Evolutionary conservation across 2,329 filamentous ascomycete species (phyloP), one percentile per base, ranked within the genome.

Genomic region (Metarhizium anisopliae): DNA sequence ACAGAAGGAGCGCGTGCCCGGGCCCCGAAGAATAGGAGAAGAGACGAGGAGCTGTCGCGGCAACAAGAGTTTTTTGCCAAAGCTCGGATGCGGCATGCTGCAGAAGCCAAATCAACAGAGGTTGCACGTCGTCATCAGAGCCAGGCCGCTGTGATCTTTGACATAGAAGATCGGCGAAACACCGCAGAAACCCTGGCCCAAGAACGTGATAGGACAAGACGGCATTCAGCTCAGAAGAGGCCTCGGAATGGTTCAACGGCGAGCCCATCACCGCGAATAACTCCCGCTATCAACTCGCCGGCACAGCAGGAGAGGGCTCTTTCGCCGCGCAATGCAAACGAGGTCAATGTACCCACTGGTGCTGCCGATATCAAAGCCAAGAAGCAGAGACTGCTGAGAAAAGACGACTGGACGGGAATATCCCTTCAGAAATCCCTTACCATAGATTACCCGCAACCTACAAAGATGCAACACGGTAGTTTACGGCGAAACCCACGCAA

Each of bases 51-150:
- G 43, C 56, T 60, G 18, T 62, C 66, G 20, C 69, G 67, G 16
- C 73, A 75, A 58, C 70, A 67, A 49, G 59, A 69, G 53, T 68
- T 70, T 54, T 75, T 75, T 59, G 71, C 72, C 18, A 71, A 67
- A 55, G 65, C 64, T 4, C 69, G 69, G 11, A 59, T 60, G 53
- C 60, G 58, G 18, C 59, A 61, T 18, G 13, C 5, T 30, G 42
- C 6, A 8, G 42, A 18, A 45, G n/a, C 32, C 16, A 45, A 25
- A 45, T 18, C 6, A 20, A 7, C 32, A 5, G 32, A 35, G 7
- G 10, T 35, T 35, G 18, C 42, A 45, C n/a, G 14, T 2, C 11
- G n/a, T 43, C 40, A 7, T n/a, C 40, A 16, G 40, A n/a, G 16
- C 16, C 10, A 43, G 2, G 40, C 40, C 35, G 35, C 35, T 36